Conservation (phyloP, 192 early-diverging fungal genomes). For the Kickxella alabastrina region DNA sequence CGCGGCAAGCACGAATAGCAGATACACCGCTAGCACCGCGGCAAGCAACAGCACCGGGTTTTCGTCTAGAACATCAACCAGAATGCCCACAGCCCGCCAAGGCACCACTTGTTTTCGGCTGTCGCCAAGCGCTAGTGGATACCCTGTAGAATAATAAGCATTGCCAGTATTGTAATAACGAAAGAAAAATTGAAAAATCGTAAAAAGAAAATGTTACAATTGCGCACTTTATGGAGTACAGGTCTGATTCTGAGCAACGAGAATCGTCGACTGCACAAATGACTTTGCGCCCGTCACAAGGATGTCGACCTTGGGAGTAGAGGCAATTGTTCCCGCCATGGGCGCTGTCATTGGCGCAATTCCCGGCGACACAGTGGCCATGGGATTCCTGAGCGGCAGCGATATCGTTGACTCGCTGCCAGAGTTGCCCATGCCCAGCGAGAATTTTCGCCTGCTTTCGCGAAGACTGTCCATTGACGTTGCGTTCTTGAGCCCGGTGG, state of each 20-base stretch:
- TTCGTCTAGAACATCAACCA: no score
- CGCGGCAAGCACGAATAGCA: no score
- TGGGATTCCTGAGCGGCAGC: slow-evolving; percentile 19
- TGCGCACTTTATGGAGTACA: no score
- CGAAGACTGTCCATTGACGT: slow-evolving; percentile 33
- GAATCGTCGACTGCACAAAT: slow-evolving; percentile 35
- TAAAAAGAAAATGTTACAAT: no score
- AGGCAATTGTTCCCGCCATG: background rate
- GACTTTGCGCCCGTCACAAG: slow-evolving; percentile 39
- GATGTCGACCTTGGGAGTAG: slow-evolving; percentile 14
- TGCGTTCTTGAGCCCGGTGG: slow-evolving; percentile 14
- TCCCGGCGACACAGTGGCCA: slow-evolving; percentile 6
- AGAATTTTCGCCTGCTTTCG: slow-evolving; percentile 21
- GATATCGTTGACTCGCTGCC: slow-evolving; percentile 23
- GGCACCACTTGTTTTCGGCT: no score
- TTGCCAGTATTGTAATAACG: no score
- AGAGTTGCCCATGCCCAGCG: slow-evolving; percentile 5
- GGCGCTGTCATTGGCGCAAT: slow-evolving; percentile 6
- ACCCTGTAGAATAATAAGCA: no score
- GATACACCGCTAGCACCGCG: no score
- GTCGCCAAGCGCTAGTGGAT: no score
- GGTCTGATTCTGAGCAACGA: slow-evolving; percentile 10
- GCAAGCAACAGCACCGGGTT: no score
- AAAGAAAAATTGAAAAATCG: no score
- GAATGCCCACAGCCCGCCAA: no score